Base-by-base conservation (phyloP, 176 grass and related monocot genomes). In the Aegilops longissima region DNA sequence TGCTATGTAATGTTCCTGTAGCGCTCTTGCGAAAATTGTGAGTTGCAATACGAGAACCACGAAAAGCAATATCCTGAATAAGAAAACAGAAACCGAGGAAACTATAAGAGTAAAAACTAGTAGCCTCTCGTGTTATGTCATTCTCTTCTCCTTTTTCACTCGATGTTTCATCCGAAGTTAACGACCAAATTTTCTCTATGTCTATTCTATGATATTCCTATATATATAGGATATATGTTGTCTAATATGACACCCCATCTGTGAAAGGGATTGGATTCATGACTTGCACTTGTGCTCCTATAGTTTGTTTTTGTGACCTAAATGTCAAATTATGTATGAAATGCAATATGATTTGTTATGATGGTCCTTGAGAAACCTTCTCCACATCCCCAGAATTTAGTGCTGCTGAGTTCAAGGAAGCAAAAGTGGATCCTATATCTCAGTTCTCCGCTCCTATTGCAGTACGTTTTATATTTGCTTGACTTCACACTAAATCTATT, bases 341-440 rank as follows among this genome's bases (percentile, higher is more conserved):
- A 79, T 78, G 51, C 76, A 73, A 84, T 84, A 63, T 35, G 47
- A 18, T 25, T 30, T 64, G 12, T 33, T 45, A 73, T 87, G 25
- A 25, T 79, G 29, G 56, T 61, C 7, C 33, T 86, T 82, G n/a
- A 73, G 27, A 56, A 82, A 13, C 54, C 76, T 76, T 86, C 12
- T 80, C 77, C 54, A 81, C 24, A 58, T 88, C 2, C 56, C 25
- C 87, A 98, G 97, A 94, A 83, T 98, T 98, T 85, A 82, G 69
- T 90, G 87, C 81, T 21, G 88, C 87, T 82, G 90, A 98, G 81
- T 98, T 89, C 76, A 94, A 76, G 89, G 86, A 88, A 86, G 93
- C 92, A 47, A 84, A 94, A 93, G 90, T 96, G 44, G 97, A 96
- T 59, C 92, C 88, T 24, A 96, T 98, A 87, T 94, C 94, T 82